Evolutionary conservation across 1,284 basidiomycete species (phyloP).

Genomic region (Sporisorium exsertum): DNA sequence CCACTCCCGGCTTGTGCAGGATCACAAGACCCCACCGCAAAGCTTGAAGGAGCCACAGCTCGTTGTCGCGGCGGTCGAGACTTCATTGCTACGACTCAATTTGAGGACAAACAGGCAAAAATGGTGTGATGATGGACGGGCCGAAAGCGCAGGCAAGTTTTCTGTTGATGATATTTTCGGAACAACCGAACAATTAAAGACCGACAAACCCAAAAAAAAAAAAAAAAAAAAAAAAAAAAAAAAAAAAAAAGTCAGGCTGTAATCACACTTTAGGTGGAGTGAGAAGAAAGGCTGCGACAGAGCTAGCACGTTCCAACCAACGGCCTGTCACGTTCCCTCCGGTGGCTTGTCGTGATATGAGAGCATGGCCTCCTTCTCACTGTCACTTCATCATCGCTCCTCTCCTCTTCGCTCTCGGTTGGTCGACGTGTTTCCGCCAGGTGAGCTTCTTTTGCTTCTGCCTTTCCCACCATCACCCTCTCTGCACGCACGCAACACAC

Average conservation of each 20-base stretch:
- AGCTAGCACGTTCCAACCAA: constrained; percentile 40
- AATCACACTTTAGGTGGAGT: constrained; percentile 1
- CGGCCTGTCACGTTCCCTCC: constrained; percentile 34
- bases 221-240: too few relatives aligned
- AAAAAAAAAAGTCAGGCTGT: not conserved
- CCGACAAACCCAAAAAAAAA: too few relatives aligned
- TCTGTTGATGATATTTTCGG: constrained; percentile 4
- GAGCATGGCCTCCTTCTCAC: not conserved
- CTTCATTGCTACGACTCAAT: not conserved
- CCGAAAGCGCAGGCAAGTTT: too few relatives aligned
- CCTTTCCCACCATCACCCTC: not conserved
- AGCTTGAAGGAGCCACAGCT: not conserved
- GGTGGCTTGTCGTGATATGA: not conserved
- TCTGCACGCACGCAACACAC: not conserved
- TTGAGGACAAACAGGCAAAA: too few relatives aligned
- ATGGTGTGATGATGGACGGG: too few relatives aligned
- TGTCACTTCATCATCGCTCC: constrained; percentile 1
- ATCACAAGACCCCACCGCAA: constrained; percentile 7
- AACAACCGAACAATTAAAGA: too few relatives aligned
- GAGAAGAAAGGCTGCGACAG: not conserved
- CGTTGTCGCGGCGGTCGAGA: not conserved
- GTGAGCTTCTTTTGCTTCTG: constrained; percentile 10
- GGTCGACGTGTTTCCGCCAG: constrained; percentile 22
- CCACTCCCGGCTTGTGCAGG: too few relatives aligned
- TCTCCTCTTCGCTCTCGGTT: constrained; percentile 3